These are phyloP conservation scores for Picea abies DNA, from an alignment of 83 land plant genomes.

Conservation along the genomic window DNA sequence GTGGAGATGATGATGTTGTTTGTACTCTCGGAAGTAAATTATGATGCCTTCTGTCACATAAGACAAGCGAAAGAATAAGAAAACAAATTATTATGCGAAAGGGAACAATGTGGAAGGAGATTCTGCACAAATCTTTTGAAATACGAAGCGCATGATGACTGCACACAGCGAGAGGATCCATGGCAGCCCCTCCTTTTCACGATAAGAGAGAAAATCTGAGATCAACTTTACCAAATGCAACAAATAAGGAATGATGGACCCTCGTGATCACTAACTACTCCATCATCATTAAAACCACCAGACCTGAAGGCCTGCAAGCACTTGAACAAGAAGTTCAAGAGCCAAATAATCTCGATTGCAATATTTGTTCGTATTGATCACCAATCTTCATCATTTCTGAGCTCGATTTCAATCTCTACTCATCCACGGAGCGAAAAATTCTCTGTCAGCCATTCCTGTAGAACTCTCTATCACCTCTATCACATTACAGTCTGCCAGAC, in stretches of 20 bases:
- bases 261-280: background rate
- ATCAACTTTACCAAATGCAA: background rate
- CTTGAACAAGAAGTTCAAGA: too few relatives aligned
- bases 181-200: background rate
- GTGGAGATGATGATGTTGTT: too few relatives aligned
- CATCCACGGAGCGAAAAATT: background rate
- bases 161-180: background rate
- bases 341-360: background rate
- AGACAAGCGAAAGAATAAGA: background rate
- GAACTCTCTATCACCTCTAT: background rate
- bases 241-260: background rate
- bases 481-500: background rate
- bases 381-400: background rate
- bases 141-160: background rate
- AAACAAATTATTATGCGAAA: too few relatives aligned
- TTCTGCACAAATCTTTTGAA: background rate
- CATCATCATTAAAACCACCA: slow-evolving; percentile 6
- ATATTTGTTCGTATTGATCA: background rate
- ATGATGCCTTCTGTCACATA: background rate
- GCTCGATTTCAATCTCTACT: background rate
- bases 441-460: background rate
- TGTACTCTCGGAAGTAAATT: background rate
- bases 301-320: too few relatives aligned
- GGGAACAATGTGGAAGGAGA: too few relatives aligned
- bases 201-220: background rate